Conservation (phyloP, 2,329 filamentous ascomycete genomes). For the Diaporthe vexans region DNA sequence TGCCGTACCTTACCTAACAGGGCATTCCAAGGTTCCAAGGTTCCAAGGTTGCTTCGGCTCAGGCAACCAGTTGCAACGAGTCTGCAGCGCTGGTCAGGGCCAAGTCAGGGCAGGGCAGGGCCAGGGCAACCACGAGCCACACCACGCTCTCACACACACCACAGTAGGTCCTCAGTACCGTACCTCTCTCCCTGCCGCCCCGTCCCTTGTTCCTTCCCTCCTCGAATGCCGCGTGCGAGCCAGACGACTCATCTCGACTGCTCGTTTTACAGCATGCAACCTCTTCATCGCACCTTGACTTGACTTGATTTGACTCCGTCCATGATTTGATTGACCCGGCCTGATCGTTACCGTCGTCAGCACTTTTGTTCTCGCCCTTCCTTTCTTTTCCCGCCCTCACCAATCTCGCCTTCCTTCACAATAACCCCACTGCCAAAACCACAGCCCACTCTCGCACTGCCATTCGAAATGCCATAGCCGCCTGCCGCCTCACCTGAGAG, state of each 20-base stretch:
- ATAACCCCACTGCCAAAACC: slow-evolving; percentile 13
- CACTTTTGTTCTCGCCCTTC: slow-evolving; percentile 16
- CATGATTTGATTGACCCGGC: slow-evolving; percentile 24
- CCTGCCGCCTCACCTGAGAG: slow-evolving; percentile 37
- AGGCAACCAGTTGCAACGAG: slow-evolving; percentile 31
- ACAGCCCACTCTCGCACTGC: slow-evolving; percentile 27
- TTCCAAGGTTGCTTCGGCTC: slow-evolving; percentile 17
- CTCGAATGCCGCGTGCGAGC: slow-evolving; percentile 19
- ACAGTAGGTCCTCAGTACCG: background rate
- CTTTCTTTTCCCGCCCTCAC: background rate
- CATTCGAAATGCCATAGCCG: slow-evolving; percentile 38
- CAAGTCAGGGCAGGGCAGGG: slow-evolving; percentile 4
- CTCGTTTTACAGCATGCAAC: slow-evolving; percentile 25
- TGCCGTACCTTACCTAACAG: slow-evolving; percentile 19
- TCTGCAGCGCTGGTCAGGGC: slow-evolving; percentile 25
- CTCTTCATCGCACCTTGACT: slow-evolving; percentile 12
- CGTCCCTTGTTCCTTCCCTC: slow-evolving; percentile 29
- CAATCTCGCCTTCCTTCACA: slow-evolving; percentile 23
- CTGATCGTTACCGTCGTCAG: slow-evolving; percentile 22
- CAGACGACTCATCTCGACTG: slow-evolving; percentile 30
- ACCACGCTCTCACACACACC: too few species aligned
- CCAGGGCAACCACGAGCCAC: background rate
- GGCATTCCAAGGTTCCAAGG: slow-evolving; percentile 24
- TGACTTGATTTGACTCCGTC: slow-evolving; percentile 19
- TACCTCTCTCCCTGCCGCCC: background rate